Base-by-base conservation (phyloP, 1,284 basidiomycete genomes). In the Stereum hirsutum region DNA sequence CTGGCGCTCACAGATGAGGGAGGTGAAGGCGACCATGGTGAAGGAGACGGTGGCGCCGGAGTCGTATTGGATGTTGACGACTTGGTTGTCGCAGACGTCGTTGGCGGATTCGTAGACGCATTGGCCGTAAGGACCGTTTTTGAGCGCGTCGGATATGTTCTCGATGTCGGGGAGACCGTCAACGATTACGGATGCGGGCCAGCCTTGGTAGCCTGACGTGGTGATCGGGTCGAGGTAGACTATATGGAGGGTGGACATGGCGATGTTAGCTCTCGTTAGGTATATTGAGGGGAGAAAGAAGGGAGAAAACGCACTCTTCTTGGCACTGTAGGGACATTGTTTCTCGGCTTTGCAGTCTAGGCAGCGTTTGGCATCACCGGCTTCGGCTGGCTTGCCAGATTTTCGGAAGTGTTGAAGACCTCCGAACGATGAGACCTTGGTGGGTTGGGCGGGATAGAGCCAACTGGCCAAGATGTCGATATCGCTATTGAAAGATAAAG, bases 61-160 rank as follows among this genome's bases (percentile, higher is more conserved):
- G 17, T 81, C 78, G 60, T 86, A 90, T 56, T 89, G 82, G 48
- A 91, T 63, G 58, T 89, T 90, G 49, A 90, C 88, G 33, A 89
- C 78, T 58, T 89, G 85, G 52, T 89, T 77, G 57, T 89, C 85
- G 50, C 81, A 83, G 28, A 89, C 83, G 56, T 91, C 83, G 57
- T 91, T 91, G 42, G 74, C 68, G 42, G 77, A 74, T 57, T 90
- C 87, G 57, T 91, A 92, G 5, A 89, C 88, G 53, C 89, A 92
- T 46, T 69, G 63, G 1, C 89, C 89, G 50, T 89, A 91, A n/a
- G 82, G 78, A 1, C 82, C 78, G 2, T 61, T 68, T 44, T 66
- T 64, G 34, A 89, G 62, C 1, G 79, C 82, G 3, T 72, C 66
- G 1, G 74, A 78, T 46, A 89, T 65, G 55, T 81, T 88, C 60